Base-by-base conservation (phyloP, 1,284 basidiomycete genomes). In the Paramarasmius palmivorus region DNA sequence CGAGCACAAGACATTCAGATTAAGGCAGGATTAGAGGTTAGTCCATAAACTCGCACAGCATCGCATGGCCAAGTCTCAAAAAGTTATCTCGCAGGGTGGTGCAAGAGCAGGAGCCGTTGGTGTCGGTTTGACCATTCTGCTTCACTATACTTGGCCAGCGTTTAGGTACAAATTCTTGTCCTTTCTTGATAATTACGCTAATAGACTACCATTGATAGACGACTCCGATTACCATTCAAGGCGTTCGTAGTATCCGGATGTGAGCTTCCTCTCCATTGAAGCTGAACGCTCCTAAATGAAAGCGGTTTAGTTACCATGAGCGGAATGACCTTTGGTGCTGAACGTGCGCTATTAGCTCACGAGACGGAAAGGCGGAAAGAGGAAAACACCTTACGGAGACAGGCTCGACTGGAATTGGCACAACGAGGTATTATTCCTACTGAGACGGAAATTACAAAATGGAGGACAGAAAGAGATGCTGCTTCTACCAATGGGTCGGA, bases 191-290 rank as follows among this genome's bases (percentile, higher is more conserved):
- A 20, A 34, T 39, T 39, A 19, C 25, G 36, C 20, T 32, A 36
- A n/a, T n/a, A n/a, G n/a, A n/a, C n/a, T n/a, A n/a, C n/a, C n/a
- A n/a, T n/a, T n/a, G n/a, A n/a, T 59, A 92, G 90, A 58, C 81
- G 84, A 46, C 92, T 93, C 68, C 90, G 90, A 1, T 75, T 92
- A 37, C 83, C 87, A 1, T 83, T 93, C 74, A 95, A 95, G 69
- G 84, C 78, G 1, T 93, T 92, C 68, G 68, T 90, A 19, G 75
- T 89, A 6, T 79, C 83, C 15, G 72, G 73, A 59, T 82, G 79
- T 86, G 70, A 69, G 72, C 68, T 41, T n/a, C 35, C 40, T 35
- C 17, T 40, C 36, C 19, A 3, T 8, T n/a, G 3, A 17, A 19
- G 3, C 3, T 55, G 26, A 22, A 9, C 12, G 22, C 41, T 38